These are phyloP conservation scores for Immersiporthe knoxdaviesiana DNA, from an alignment of 2,329 filamentous ascomycete genomes.

Conservation along the genomic window DNA sequence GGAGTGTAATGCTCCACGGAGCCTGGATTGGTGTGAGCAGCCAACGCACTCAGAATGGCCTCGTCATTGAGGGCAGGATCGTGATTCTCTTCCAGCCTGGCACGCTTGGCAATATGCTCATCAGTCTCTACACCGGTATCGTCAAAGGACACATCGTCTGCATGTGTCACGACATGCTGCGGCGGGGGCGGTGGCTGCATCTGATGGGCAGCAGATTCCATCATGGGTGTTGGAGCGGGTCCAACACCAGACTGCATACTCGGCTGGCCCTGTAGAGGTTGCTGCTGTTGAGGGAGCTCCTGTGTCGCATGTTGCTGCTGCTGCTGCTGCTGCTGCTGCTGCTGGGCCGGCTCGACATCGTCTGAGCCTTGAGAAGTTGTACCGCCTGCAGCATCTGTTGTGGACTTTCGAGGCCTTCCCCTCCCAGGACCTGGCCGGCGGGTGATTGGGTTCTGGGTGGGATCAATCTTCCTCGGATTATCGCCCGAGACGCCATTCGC, in stretches of 20 bases:
- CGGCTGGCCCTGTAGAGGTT: conserved; percentile 28
- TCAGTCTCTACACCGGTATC: conserved; percentile 33
- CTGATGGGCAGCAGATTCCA: conserved; percentile 30
- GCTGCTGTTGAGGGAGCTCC: conserved; percentile 13
- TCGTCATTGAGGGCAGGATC: conserved; percentile 49
- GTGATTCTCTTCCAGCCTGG: conserved; percentile 42
- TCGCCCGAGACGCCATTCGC: conserved; percentile 41
- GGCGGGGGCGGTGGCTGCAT: conserved; percentile 33
- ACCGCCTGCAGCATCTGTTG: conserved; percentile 35
- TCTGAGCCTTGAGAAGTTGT: conserved; percentile 2
- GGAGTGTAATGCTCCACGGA: conserved; percentile 44
- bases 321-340: conserved; percentile 14
- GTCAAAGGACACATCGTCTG: conserved; percentile 31
- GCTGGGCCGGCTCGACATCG: conserved; percentile 18
- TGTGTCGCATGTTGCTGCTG: conserved; percentile 4
- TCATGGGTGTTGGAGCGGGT: conserved; percentile 26
- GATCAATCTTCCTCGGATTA: conserved; percentile 49
- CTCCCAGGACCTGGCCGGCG: conserved; percentile 61
- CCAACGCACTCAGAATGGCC: conserved; percentile 50
- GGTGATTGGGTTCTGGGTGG: conserved; percentile 62
- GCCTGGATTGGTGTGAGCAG: conserved; percentile 46
- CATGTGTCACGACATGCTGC: conserved; percentile 37
- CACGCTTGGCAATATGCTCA: conserved; percentile 47
- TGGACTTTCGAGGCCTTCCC: conserved; percentile 53
- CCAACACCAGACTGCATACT: conserved; percentile 29